phyloP scores from a whole-genome alignment of 805 yeast species.

The Myxozyma melibiosi region DNA sequence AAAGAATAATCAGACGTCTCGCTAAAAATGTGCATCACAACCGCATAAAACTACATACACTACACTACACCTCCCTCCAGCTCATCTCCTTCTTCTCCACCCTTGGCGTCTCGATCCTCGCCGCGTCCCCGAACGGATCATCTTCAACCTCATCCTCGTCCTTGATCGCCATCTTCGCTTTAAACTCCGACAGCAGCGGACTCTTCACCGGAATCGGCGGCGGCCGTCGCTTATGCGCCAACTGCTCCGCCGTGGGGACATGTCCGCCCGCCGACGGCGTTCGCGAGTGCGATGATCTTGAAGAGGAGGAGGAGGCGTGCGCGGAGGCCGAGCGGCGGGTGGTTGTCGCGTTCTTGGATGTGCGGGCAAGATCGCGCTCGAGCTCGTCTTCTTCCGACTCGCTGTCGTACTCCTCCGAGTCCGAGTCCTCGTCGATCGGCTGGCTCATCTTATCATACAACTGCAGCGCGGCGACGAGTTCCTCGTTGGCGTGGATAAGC shows the following conservation, averaged over 20 bases:
- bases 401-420: constrained; percentile 49
- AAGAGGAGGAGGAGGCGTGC: not conserved
- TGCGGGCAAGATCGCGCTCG: constrained; percentile 10
- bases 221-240: constrained; percentile 34
- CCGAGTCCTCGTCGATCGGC: constrained; percentile 48
- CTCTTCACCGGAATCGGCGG: constrained; percentile 35
- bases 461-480: constrained; percentile 72
- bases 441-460: constrained; percentile 62
- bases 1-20: not conserved
- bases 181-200: constrained; percentile 28
- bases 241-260: constrained; percentile 25
- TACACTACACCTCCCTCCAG: constrained; percentile 20
- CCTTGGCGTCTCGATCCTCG: constrained; percentile 38
- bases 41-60: not conserved
- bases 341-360: constrained; percentile 4
- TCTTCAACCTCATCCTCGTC: constrained; percentile 37
- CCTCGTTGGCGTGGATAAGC: constrained; percentile 86
- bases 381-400: constrained; percentile 43
- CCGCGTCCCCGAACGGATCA: constrained; percentile 57
- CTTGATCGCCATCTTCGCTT: constrained; percentile 23
- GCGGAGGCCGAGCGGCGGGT: not conserved
- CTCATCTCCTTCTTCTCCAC: constrained; percentile 21
- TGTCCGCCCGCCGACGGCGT: constrained; percentile 12
- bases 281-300: not conserved
- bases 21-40: not conserved